Evolutionary conservation across 2,329 filamentous ascomycete genomes (phyloP), one percentile per base, ranked within the genome.

Genomic region (Ascochyta pisi): DNA sequence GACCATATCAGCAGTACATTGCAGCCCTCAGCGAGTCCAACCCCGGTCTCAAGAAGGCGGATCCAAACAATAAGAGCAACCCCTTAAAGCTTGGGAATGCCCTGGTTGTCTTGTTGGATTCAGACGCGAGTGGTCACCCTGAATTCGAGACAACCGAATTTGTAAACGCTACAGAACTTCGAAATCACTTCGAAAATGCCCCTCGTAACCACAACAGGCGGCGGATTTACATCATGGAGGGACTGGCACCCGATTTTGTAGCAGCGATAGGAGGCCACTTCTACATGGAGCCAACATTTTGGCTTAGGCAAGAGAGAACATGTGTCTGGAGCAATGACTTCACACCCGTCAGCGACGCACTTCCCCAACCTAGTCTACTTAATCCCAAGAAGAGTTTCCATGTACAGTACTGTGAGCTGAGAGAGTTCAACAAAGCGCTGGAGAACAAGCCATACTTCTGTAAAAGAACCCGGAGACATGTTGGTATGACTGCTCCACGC

Each of bases 311-410:
- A 50, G 71, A 74, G 47, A 62, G 71, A 27, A 73, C 70, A 7
- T 73, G 70, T 41, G 66, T 73, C 1, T 74, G 71, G 71, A 71
- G 67, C 23, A 73, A 70, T 24, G 66, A 73, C 0, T 74, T 74
- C 43, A 73, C 70, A 2, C 71, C 71, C 4, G 66, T 67, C 6
- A 73, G 70, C 38, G 71, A 74, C 50, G 68, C 70, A 6, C 47
- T 74, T 16, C 68, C 70, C 3, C 70, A 70, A 10, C 71, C 71
- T 1, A 68, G 68, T 23, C 50, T 69, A 10, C 50, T 74, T 0
- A 44, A 71, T 10, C 69, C 71, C 0, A 51, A 66, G 1, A 63
- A 57, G 22, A 62, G 49, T 22, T 73, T 73, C 13, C 69, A 71
- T 46, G 48, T 74, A 13, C 70, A 73, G 48, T 74, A 71, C 40